Evolutionary conservation across 306 rosid genomes (phyloP), one percentile per base, ranked within the genome.

Genomic region (Castanopsis chinensis): DNA sequence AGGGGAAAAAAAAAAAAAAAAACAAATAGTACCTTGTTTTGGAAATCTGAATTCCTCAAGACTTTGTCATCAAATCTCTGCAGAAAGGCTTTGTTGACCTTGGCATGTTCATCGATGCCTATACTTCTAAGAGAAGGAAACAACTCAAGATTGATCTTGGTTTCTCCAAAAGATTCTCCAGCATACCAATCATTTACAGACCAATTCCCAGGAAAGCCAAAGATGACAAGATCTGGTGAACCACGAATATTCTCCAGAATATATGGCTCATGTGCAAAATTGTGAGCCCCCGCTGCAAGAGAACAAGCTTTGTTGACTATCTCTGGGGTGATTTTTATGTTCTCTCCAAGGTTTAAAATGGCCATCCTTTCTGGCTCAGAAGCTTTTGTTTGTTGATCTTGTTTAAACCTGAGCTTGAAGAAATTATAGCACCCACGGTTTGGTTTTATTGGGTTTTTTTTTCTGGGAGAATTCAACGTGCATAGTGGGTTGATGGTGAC

Each of bases 121-220:
- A 95, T 69, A 79, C 94, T 91, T 86, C 75, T 87, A 43, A 93
- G 76, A 0, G 89, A 87, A 58, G 94, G 94, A 37, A 93, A 95
- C 2, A 59, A 35, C 1, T 9, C 1, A 33, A 43, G 56, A 78
- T 90, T 49, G 76, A 89, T 84, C 69, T 77, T 19, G 1, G 86
- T 71, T 71, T 79, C 93, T 3, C 94, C 97, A n/a, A 88, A 91
- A 0, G 87, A 51, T n/a, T 77, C 51, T 0, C 57, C 72, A 25
- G 68, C 57, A 72, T 61, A 87, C 91, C 88, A 92, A 33, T 84
- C 84, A 19, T 74, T 5, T 25, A 27, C 76, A 53, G 76, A 72
- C 90, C 90, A 88, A 9, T 86, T 82, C 15, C 89, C 90, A 0
- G 92, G 59, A 56, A 95, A 95, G 76, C 85, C 69, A 65, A 93